A percentile compares a stretch with the other conserved stretches of the same genome.
These are phyloP conservation scores for Coemansia reversa DNA, from an alignment of 192 early-diverging fungal species.

Conservation along the genomic window DNA sequence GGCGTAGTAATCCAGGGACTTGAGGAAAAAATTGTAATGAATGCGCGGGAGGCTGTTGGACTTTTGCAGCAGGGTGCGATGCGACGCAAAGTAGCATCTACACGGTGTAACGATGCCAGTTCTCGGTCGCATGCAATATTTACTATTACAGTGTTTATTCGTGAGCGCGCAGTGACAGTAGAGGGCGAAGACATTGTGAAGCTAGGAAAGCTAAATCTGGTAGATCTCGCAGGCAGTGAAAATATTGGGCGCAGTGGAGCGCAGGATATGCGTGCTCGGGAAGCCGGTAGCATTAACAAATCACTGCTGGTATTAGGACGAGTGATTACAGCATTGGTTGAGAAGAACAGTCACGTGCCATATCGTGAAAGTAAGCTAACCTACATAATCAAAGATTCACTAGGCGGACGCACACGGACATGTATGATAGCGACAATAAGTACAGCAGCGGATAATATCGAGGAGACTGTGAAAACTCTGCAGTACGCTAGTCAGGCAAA, in stretches of 20 bases:
- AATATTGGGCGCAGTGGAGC: constrained; percentile 91
- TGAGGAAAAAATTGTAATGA: constrained; percentile 75
- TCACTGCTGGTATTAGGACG: constrained; percentile 67
- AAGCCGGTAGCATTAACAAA: constrained; percentile 91
- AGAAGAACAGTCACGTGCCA: constrained; percentile 63
- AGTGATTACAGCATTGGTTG: constrained; percentile 69
- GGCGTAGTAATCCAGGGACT: constrained; percentile 78
- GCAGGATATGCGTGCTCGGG: constrained; percentile 74
- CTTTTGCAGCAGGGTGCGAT: constrained; percentile 69
- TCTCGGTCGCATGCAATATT: constrained; percentile 95
- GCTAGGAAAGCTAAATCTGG: constrained; percentile 92
- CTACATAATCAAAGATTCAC: constrained; percentile 84
- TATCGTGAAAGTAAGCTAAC: constrained; percentile 90
- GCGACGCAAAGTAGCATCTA: constrained; percentile 78
- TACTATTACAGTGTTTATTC: constrained; percentile 84
- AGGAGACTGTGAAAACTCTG: constrained; percentile 73
- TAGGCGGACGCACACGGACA: constrained; percentile 87
- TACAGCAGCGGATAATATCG: constrained; percentile 63
- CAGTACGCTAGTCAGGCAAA: constrained; percentile 79
- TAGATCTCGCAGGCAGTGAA: constrained; percentile 94
- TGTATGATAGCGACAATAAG: constrained; percentile 95
- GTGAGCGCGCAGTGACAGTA: constrained; percentile 61
- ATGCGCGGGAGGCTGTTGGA: constrained; percentile 69
- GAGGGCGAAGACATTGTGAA: constrained; percentile 88
- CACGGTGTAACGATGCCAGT: constrained; percentile 87